These are phyloP conservation scores for Epichloe brachyelytri DNA, from an alignment of 2,329 filamentous ascomycete species.

Conservation along the genomic window DNA sequence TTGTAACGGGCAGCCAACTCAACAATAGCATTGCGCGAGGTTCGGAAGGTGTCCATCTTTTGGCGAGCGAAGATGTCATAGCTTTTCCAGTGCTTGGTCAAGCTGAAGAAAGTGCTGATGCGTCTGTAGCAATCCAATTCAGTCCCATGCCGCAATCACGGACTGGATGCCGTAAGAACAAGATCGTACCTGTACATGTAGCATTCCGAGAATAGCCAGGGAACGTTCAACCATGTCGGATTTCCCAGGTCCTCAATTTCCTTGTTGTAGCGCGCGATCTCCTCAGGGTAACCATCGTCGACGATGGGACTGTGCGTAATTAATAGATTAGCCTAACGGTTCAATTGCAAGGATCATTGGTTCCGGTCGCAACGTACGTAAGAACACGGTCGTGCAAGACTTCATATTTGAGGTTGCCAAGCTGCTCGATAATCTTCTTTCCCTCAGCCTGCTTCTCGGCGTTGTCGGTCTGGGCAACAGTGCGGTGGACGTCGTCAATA, in stretches of 20 bases:
- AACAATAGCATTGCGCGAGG: conserved; percentile 73
- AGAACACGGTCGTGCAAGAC: conserved; percentile 76
- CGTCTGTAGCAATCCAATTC: conserved; percentile 36
- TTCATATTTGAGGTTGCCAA: conserved; percentile 85
- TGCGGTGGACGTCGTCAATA: conserved; percentile 87
- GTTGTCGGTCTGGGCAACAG: conserved; percentile 46
- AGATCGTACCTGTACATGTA: conserved; percentile 68
- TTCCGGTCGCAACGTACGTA: conserved; percentile 38
- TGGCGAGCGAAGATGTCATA: conserved; percentile 86
- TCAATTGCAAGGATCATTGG: background rate
- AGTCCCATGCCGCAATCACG: background rate
- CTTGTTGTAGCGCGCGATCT: conserved; percentile 72
- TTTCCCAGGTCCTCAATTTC: conserved; percentile 64
- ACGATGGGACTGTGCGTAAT: conserved; percentile 45
- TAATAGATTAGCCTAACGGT: conserved; percentile 4
- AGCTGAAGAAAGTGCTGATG: conserved; percentile 63
- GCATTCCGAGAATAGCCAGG: conserved; percentile 90
- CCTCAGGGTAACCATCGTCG: conserved; percentile 69
- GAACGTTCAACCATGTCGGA: conserved; percentile 68
- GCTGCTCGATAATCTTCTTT: conserved; percentile 68
- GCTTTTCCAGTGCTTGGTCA: conserved; percentile 69
- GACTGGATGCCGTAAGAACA: background rate
- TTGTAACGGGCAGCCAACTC: conserved; percentile 72
- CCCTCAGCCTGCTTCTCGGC: conserved; percentile 61
- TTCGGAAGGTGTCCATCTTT: conserved; percentile 85